A percentile compares a stretch with the other conserved stretches of the same genome.
These are phyloP conservation scores for Boletellus sp. DNA, from an alignment of 768 basidiomycete species.

Conservation along the genomic window DNA sequence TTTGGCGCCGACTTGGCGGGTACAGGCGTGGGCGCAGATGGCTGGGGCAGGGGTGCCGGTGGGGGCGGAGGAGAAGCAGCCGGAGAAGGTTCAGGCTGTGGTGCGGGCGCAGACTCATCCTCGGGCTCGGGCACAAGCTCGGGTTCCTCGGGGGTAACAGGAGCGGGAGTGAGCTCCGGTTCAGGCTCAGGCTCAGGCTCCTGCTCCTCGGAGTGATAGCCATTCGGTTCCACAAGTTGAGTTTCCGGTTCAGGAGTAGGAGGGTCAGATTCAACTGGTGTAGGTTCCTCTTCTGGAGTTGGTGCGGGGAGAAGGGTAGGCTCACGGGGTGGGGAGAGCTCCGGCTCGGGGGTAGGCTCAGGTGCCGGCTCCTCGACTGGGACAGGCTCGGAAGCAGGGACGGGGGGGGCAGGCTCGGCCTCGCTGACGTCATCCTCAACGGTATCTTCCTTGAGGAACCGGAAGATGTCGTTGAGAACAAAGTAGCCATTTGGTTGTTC, in stretches of 20 bases:
- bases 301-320: constrained; percentile 28
- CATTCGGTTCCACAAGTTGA: constrained; percentile 41
- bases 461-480: constrained; percentile 99
- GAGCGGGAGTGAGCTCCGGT: constrained; percentile 9
- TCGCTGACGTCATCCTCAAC: constrained; percentile 74
- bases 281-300: constrained; percentile 37
- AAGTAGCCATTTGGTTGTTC: constrained; percentile 99
- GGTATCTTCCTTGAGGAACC: constrained; percentile 94
- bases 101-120: constrained; percentile 26
- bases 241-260: constrained; percentile 38
- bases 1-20: constrained; percentile 55
- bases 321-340: constrained; percentile 33
- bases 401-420: constrained; percentile 34
- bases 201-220: constrained; percentile 34
- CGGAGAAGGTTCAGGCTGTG: constrained; percentile 7
- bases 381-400: constrained; percentile 34
- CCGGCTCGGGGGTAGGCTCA: constrained; percentile 28
- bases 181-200: constrained; percentile 29
- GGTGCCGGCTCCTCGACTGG: constrained; percentile 32
- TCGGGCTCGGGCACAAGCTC: constrained; percentile 30
- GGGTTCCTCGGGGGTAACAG: constrained; percentile 14
- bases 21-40: constrained; percentile 28
- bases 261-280: constrained; percentile 34
- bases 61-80: constrained; percentile 29
- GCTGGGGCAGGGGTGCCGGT: constrained; percentile 26